Conservation (phyloP, 208 protist genomes). For the Paratrypanosoma confusum region DNA sequence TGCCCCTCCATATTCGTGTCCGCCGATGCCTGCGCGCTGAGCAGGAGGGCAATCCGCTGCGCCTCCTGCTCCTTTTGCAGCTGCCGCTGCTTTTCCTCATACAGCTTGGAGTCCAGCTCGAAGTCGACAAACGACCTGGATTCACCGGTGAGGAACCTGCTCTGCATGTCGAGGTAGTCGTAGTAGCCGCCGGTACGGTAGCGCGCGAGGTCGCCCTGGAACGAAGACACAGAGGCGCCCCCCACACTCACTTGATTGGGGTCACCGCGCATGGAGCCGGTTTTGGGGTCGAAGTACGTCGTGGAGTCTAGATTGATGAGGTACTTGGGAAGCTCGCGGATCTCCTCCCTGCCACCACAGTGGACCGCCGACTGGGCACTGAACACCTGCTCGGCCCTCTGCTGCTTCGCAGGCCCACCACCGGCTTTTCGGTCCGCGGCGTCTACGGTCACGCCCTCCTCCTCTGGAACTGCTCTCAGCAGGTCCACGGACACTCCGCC, state of each 20-base stretch:
- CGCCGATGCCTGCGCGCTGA: neutral
- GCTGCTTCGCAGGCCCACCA: conserved; percentile 7
- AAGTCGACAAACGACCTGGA: conserved; percentile 78
- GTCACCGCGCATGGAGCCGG: conserved; percentile 79
- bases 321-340: conserved; percentile 79
- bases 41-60: neutral
- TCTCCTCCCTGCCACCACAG: conserved; percentile 12
- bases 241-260: conserved; percentile 47
- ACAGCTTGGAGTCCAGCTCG: conserved; percentile 50
- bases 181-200: conserved; percentile 67
- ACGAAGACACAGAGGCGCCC: conserved; percentile 37
- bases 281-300: conserved; percentile 77
- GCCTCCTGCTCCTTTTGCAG: neutral
- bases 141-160: conserved; percentile 69
- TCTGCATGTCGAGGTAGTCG: conserved; percentile 68
- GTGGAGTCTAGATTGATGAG: conserved; percentile 65
- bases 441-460: conserved; percentile 7
- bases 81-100: conserved; percentile 3
- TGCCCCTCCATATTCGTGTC: neutral
- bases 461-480: conserved; percentile 6
- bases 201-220: conserved; percentile 67
- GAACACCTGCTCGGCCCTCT: neutral
- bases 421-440: conserved; percentile 3
- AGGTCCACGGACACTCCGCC: conserved; percentile 54
- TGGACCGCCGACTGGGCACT: neutral